Conservation (phyloP, 2,329 filamentous ascomycete genomes). For the Botryosphaeria dothidea region DNA sequence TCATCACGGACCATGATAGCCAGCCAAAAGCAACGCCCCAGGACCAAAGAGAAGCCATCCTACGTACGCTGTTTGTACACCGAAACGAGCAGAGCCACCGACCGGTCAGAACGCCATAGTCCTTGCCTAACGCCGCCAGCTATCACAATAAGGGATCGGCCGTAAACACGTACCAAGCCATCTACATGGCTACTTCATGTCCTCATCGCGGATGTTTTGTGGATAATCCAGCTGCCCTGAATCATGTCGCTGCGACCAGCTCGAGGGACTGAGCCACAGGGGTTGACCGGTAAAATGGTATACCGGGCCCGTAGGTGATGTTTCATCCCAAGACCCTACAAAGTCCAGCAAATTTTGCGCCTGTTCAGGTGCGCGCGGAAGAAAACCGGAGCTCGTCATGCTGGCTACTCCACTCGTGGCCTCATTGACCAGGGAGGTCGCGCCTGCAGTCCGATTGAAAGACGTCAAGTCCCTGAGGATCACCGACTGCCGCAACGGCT, state of each 20-base stretch:
- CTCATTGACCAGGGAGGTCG: constrained; percentile 10
- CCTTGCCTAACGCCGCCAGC: not conserved
- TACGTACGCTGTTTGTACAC: not conserved
- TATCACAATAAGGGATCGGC: not conserved
- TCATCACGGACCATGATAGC: not conserved
- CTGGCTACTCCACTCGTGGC: constrained; percentile 9
- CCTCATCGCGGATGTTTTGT: constrained; percentile 4
- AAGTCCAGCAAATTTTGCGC: constrained; percentile 1
- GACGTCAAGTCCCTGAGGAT: constrained; percentile 5
- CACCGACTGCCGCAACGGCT: constrained; percentile 1
- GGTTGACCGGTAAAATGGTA: constrained; percentile 5
- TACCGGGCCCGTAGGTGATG: not conserved
- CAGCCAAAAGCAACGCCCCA: not conserved
- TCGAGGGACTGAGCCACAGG: constrained; percentile 1
- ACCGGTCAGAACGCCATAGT: not conserved
- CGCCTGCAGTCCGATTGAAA: constrained; percentile 3
- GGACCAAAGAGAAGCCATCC: not conserved
- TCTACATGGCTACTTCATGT: not conserved
- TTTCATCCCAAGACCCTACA: constrained; percentile 10
- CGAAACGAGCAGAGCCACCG: not conserved
- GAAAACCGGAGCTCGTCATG: constrained; percentile 10
- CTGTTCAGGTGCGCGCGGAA: not conserved
- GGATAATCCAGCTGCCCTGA: not conserved
- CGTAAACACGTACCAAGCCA: not conserved
- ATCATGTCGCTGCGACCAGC: not conserved